phyloP scores from a whole-genome alignment of 345 rosid species.

The Eutrema japonicum region DNA sequence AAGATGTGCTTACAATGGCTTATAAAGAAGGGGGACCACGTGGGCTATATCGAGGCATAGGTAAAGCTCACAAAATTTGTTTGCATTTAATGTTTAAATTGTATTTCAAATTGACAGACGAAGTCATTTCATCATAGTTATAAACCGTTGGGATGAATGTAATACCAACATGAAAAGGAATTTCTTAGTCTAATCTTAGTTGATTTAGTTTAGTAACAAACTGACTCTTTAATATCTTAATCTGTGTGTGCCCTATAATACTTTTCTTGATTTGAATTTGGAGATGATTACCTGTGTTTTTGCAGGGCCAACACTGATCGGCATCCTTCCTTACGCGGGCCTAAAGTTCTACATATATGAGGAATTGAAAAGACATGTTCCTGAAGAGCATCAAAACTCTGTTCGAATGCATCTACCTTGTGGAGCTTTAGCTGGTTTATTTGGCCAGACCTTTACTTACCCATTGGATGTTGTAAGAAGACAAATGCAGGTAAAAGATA shows the following conservation, averaged over 20 bases:
- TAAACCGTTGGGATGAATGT: constrained; percentile 1
- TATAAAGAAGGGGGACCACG: constrained; percentile 87
- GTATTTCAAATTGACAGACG: background rate
- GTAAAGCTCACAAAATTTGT: constrained; percentile 44
- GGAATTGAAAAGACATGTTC: constrained; percentile 87
- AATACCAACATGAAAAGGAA: constrained; percentile 10
- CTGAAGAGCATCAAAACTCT: constrained; percentile 90
- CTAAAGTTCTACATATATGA: constrained; percentile 92
- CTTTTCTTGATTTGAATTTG: constrained; percentile 29
- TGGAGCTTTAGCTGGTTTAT: constrained; percentile 94
- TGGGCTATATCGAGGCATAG: constrained; percentile 84
- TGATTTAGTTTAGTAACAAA: background rate
- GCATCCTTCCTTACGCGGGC: constrained; percentile 95
- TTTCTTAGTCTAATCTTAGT: constrained; percentile 19
- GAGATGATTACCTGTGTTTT: constrained; percentile 24
- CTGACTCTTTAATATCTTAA: background rate
- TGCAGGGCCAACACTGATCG: constrained; percentile 89
- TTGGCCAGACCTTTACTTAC: constrained; percentile 94
- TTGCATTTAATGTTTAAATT: constrained; percentile 18
- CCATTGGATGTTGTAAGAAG: constrained; percentile 97
- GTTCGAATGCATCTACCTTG: constrained; percentile 86
- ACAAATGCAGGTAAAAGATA: constrained; percentile 88
- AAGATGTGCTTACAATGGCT: constrained; percentile 70
- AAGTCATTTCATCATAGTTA: background rate
- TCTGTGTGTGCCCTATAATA: background rate